Conservation (phyloP, 805 yeast genomes). For the Ogataea henricii region DNA sequence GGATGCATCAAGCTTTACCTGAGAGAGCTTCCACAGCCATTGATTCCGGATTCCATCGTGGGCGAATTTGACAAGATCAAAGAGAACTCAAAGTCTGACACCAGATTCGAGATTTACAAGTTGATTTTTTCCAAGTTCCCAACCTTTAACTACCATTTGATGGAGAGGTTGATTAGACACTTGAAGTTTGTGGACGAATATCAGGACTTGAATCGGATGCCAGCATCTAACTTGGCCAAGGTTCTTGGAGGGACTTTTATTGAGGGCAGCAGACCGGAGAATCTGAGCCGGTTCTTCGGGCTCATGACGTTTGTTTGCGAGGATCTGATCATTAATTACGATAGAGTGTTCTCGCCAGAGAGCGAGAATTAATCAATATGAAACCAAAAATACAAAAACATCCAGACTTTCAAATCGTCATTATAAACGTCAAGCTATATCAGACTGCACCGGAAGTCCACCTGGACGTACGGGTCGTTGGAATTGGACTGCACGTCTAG, state of each 20-base stretch:
- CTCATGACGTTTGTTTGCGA: constrained; percentile 56
- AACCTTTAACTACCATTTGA: constrained; percentile 60
- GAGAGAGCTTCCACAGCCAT: constrained; percentile 84
- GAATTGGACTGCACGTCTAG: constrained; percentile 68
- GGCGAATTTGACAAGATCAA: constrained; percentile 51
- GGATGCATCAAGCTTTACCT: constrained; percentile 83
- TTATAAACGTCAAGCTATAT: constrained; percentile 3
- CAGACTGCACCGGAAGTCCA: constrained; percentile 49
- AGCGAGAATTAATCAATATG: background rate
- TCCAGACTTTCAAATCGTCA: background rate
- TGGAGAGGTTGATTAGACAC: constrained; percentile 69
- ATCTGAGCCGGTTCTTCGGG: constrained; percentile 51
- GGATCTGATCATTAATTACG: constrained; percentile 47
- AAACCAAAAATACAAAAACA: background rate
- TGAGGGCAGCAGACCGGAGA: constrained; percentile 53
- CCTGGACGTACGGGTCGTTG: constrained; percentile 65
- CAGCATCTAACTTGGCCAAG: constrained; percentile 84
- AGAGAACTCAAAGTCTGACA: constrained; percentile 24
- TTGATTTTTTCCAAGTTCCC: constrained; percentile 50
- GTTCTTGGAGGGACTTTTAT: constrained; percentile 73
- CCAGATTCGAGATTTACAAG: constrained; percentile 30
- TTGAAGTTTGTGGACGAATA: constrained; percentile 66
- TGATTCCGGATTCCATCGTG: constrained; percentile 68
- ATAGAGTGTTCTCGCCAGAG: constrained; percentile 34
- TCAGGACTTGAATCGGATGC: constrained; percentile 79